These are phyloP conservation scores for Hydrangea macrophylla DNA, from an alignment of 148 eudicot genomes.

Conservation along the genomic window DNA sequence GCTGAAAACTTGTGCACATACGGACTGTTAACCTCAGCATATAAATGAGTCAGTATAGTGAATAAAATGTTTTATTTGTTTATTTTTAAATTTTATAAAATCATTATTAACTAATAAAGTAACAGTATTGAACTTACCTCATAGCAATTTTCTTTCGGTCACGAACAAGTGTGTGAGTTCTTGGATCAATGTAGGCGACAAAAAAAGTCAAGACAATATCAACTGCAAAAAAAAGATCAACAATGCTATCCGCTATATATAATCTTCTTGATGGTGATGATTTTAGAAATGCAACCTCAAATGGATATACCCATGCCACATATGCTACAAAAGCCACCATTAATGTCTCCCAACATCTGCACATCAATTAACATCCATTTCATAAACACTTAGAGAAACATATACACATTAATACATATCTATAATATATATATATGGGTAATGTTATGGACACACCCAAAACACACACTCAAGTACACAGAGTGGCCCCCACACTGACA, in stretches of 20 bases:
- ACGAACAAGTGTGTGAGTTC: constrained; percentile 57
- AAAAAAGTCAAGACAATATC: constrained; percentile 80
- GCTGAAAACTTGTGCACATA: too few relatives aligned
- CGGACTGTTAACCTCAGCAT: too few relatives aligned
- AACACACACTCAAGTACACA: too few relatives aligned
- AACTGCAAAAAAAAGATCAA: constrained; percentile 62
- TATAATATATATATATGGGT: neutral
- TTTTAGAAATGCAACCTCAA: constrained; percentile 68
- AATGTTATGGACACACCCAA: neutral
- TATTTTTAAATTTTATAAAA: too few relatives aligned
- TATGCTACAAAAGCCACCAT: constrained; percentile 71
- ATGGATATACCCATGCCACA: constrained; percentile 79
- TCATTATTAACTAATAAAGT: neutral
- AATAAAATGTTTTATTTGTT: too few relatives aligned
- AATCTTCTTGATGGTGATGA: constrained; percentile 26
- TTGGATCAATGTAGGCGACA: constrained; percentile 70
- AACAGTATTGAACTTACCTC: constrained; percentile 43
- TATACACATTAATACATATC: neutral
- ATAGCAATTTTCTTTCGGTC: constrained; percentile 48
- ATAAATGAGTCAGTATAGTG: too few relatives aligned
- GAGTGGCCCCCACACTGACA: too few relatives aligned
- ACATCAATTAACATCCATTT: neutral
- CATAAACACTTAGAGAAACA: neutral
- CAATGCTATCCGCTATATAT: constrained; percentile 53
- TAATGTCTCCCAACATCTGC: constrained; percentile 81